A percentile compares a stretch with the other conserved stretches of the same genome.
Conservation (phyloP, 345 rosid species). For the Abelmoschus esculentus region DNA sequence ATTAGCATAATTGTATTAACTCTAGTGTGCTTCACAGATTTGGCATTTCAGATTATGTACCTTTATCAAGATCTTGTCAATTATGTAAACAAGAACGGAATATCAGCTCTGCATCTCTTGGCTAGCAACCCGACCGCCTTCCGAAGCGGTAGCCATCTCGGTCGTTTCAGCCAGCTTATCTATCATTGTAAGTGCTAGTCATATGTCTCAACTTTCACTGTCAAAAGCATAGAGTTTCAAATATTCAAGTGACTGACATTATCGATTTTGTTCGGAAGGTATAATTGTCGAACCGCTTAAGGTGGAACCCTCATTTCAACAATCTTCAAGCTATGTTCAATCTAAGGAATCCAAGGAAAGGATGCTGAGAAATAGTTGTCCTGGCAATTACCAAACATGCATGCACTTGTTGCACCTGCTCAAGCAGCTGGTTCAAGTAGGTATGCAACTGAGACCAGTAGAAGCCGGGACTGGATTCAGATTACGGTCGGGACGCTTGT, state of each 20-base stretch:
- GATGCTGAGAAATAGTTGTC: not conserved
- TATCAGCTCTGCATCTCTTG: constrained; percentile 36
- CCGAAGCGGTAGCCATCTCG: constrained; percentile 33
- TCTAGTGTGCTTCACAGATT: constrained; percentile 19
- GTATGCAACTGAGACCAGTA: constrained; percentile 9
- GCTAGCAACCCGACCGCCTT: constrained; percentile 37
- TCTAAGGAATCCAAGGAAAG: not conserved
- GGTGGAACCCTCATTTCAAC: not conserved
- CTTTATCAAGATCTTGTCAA: constrained; percentile 16
- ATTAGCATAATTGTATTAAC: not conserved
- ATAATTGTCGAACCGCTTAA: constrained; percentile 31
- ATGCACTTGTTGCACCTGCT: constrained; percentile 12
- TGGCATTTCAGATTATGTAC: constrained; percentile 42
- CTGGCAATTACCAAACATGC: constrained; percentile 32
- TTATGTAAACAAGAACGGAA: constrained; percentile 21
- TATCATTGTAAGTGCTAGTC: constrained; percentile 30
- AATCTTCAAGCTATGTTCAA: not conserved
- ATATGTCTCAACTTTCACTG: not conserved
- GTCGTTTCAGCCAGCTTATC: constrained; percentile 10
- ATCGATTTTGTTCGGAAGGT: constrained; percentile 18
- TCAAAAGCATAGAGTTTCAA: not conserved
- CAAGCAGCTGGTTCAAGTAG: not conserved
- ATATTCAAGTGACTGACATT: not conserved
- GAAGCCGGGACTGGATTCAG: not conserved
- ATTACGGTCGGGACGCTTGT: not conserved